Base-by-base conservation (phyloP, 768 basidiomycete species). In the Russula griseocarnosa region DNA sequence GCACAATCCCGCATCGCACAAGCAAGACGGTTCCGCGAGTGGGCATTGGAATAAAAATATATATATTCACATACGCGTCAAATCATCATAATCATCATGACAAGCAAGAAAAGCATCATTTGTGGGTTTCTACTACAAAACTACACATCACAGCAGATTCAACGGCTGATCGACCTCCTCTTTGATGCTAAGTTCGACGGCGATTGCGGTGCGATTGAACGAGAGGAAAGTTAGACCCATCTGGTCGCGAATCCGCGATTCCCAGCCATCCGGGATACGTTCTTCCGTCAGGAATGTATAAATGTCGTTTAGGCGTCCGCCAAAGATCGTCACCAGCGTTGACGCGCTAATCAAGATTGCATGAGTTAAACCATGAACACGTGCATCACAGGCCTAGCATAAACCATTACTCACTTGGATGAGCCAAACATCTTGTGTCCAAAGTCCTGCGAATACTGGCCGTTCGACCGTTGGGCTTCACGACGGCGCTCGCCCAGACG, bases 181-280 rank as follows among this genome's bases (percentile, higher is more conserved):
- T 65, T 67, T 61, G 60, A 74, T 71, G 26, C 71, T 72, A 7
- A 75, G 65, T 65, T 75, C 75, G 30, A 76, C 70, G 7, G 55
- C 60, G 32, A 71, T n/a, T 6, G 70, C 71, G 1, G 73, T 74
- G 28, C 13, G 62, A 69, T 90, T 87, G 76, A 88, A 83, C 10
- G 72, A 71, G 14, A 74, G 52, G 8, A 91, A 73, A 0, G 88
- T 89, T 38, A 90, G 72, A 0, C 90, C 89, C 59, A 79, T 75
- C 0, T 75, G 81, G 40, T 78, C 74, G n/a, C 80, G 77, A 34
- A 83, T 72, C 16, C 80, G 75, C 0, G 88, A 79, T 70, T 90
- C 87, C 87, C 88, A 92, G 24, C 83, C 83, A 0, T 86, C 79
- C 0, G 86, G 85, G 36, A 92, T 70, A 18, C 88, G 81, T 67